A percentile compares a stretch with the other conserved stretches of the same genome.
Conservation (phyloP, 2,329 filamentous ascomycete species). For the Penicillium verrucosum region DNA sequence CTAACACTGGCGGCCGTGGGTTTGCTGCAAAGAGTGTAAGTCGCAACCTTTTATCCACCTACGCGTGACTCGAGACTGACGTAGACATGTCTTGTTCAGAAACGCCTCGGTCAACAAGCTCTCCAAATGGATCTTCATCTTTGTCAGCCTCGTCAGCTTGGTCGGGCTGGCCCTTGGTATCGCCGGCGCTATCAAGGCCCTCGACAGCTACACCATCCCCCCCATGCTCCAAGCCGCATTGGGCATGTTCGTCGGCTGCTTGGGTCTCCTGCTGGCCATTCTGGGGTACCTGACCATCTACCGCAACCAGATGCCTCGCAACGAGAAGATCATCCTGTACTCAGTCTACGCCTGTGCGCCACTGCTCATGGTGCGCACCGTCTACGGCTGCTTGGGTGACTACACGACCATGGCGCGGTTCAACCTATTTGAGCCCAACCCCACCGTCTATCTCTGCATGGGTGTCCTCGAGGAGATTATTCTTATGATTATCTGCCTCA, state of each 20-base stretch:
- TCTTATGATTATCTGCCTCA: not conserved
- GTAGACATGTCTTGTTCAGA: not conserved
- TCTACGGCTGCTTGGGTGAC: not conserved
- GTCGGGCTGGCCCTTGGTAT: not conserved
- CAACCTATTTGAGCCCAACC: not conserved
- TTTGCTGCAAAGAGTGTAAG: not conserved
- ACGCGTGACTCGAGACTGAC: not conserved
- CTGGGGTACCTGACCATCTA: not conserved
- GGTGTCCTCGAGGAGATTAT: not conserved
- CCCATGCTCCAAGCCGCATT: not conserved
- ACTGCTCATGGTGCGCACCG: not conserved
- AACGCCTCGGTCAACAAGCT: not conserved
- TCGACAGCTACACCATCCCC: not conserved
- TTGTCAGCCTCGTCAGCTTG: not conserved
- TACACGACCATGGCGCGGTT: not conserved
- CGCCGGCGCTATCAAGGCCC: not conserved
- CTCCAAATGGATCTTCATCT: not conserved
- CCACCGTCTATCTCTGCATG: not conserved
- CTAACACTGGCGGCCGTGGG: not conserved
- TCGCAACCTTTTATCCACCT: not conserved
- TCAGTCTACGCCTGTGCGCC: not conserved
- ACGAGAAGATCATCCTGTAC: not conserved
- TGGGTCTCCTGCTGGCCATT: not conserved
- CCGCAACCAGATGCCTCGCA: not conserved
- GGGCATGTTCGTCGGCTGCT: not conserved